Conservation (phyloP, 352 stramenopile genomes). For the Thraustotheca clavata region DNA sequence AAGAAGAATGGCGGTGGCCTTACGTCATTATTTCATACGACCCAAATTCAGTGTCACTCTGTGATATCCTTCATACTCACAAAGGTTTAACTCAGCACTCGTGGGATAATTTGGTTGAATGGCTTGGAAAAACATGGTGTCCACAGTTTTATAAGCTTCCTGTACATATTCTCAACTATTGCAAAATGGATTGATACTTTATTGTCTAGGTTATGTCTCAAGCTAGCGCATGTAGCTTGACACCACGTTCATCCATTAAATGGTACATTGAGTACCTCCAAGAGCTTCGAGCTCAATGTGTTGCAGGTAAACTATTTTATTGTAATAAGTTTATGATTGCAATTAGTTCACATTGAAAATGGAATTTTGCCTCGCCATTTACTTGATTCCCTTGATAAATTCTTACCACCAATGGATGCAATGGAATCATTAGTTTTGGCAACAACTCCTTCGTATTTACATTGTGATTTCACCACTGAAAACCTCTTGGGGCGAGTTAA, state of each 20-base stretch:
- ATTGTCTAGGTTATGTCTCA: not conserved
- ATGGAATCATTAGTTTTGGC: constrained; percentile 26
- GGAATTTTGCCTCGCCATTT: constrained; percentile 48
- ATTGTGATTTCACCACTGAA: constrained; percentile 79
- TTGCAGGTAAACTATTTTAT: constrained; percentile 42
- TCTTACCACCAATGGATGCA: constrained; percentile 32
- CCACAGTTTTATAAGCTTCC: constrained; percentile 45
- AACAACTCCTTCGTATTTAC: constrained; percentile 47
- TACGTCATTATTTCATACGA: constrained; percentile 74
- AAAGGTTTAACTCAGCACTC: constrained; percentile 37
- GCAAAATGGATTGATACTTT: not conserved
- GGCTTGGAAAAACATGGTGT: constrained; percentile 54
- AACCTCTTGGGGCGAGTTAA: constrained; percentile 53
- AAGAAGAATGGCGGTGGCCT: constrained; percentile 63
- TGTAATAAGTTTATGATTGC: constrained; percentile 21
- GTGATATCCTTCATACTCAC: constrained; percentile 35
- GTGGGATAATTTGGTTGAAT: constrained; percentile 45
- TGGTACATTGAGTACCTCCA: constrained; percentile 80
- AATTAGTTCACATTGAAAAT: constrained; percentile 53
- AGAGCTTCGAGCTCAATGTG: constrained; percentile 44
- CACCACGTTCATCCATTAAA: constrained; percentile 13
- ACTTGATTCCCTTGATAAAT: constrained; percentile 47
- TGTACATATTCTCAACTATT: not conserved
- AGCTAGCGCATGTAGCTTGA: not conserved
- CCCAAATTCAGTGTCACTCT: constrained; percentile 37